Evolutionary conservation across 768 basidiomycete genomes (phyloP), one percentile per base, ranked within the genome.

Genomic region (Lentinula sp.): DNA sequence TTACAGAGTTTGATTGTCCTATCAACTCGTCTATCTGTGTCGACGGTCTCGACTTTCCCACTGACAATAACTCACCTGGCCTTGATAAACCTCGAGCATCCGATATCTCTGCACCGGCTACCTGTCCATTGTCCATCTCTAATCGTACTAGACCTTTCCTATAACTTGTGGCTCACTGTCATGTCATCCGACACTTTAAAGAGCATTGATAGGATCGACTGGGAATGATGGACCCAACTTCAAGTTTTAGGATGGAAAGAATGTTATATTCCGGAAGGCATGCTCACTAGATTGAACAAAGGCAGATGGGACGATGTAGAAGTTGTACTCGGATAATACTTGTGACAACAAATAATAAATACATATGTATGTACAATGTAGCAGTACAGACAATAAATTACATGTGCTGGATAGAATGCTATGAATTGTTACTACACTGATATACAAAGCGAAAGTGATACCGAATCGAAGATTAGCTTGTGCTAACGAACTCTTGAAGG

Each of bases 251-350:
- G 85, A 1, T 68, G 88, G 56, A 74, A 86, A 63, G 81, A 70
- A 45, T 88, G 85, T 70, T 67, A 70, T 49, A 65, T 86, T 28
- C 74, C 81, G 1, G 66, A 66, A 43, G 75, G 71, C n/a, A 68
- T 85, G 35, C 57, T 80, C 20, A 63, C 60, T 41, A 78, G 73
- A 58, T 67, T 91, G 43, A 88, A 90, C 65, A 72, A 76, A 66
- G 81, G 82, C 0, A 79, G 86, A 62, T 89, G 88, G 87, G 81
- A 82, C 61, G 87, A 87, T 66, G 75, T 91, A 36, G 59, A 51
- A 32, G 23, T 60, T 23, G 32, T 58, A 28, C 28, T 28, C 3
- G 28, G 28, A 28, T 28, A 28, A 28, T 28, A 28, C 28, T 28
- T 28, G 28, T 2, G 1, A 28, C 4, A 49, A 28, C 16, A 61